Evolutionary conservation across 2,329 filamentous ascomycete species (phyloP), one percentile per base, ranked within the genome.

Genomic region (Eutypella sp.): DNA sequence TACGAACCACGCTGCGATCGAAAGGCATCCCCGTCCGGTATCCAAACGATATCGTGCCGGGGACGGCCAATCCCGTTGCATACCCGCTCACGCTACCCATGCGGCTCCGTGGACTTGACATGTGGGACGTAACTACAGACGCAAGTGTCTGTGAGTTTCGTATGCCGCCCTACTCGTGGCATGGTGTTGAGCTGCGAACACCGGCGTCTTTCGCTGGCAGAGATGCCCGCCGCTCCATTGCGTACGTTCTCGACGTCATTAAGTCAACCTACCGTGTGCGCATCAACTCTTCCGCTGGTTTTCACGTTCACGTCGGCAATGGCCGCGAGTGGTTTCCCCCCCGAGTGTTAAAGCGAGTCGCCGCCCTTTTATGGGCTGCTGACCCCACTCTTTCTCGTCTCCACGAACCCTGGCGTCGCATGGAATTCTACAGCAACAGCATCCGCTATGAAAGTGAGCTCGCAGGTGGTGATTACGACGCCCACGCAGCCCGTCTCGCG

Each of bases 221-320:
- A 11, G 50, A 57, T 10, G 54, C 58, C 10, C 61, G 58, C 18
- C 46, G 56, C 7, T 56, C 67, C 45, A 46, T 68, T 6, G 45
- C 51, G 19, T 54, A 58, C 3, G 59, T 66, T 3, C 50, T 69
- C 7, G 57, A 62, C 23, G 33, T 66, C 4, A 42, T 70, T 5
- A 67, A 59, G 2, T 53, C 49, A 5, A 54, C 49, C 1, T 61
- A 64, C 38, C 58, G 64, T 15, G 44, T 63, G 15, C 58, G 64
- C 2, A 53, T 68, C 11, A 70, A 70, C 44, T 25, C 49, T 0
- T 51, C 55, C 1, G 65, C 62, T 23, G 66, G 65, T 8, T 53
- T 70, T 18, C 65, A 68, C 41, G 63, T 70, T 13, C 65, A 70
- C 40, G 53, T 70, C 4, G 67, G 65, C 5, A 63, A 62, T 40